Conservation (phyloP, 2,329 filamentous ascomycete genomes). For the Hymenoscyphus linearis region DNA sequence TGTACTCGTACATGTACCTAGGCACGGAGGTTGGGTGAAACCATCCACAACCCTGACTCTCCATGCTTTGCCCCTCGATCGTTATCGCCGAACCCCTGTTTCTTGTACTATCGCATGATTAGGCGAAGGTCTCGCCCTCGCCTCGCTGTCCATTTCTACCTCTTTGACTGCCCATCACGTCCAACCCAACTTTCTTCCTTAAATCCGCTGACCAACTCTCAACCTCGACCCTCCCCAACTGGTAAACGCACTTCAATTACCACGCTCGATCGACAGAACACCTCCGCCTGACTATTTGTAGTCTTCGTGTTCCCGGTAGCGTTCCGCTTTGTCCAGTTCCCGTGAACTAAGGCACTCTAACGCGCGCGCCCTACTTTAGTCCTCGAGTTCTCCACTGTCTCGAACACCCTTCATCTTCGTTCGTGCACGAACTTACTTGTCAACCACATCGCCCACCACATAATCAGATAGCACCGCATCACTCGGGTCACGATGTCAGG, state of each 20-base stretch:
- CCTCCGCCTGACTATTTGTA: neutral
- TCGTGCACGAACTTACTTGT: neutral
- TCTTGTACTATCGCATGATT: neutral
- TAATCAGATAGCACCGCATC: neutral
- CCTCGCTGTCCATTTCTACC: neutral
- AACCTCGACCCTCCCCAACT: neutral
- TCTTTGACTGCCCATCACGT: neutral
- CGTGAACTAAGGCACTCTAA: neutral
- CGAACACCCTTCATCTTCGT: neutral
- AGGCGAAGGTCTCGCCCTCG: neutral
- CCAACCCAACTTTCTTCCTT: neutral
- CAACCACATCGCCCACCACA: neutral
- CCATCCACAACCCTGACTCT: no score
- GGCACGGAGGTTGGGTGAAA: neutral
- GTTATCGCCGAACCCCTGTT: neutral
- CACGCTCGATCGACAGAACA: neutral
- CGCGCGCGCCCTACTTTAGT: neutral
- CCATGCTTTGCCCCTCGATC: neutral
- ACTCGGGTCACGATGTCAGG: constrained; percentile 6
- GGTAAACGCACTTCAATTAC: neutral
- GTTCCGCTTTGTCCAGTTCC: neutral
- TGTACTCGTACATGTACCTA: no score
- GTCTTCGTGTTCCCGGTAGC: neutral
- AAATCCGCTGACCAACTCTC: constrained; percentile 2
- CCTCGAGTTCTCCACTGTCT: neutral